Base-by-base conservation (phyloP, 805 yeast genomes). In the Zygoascus biomembranicola region DNA sequence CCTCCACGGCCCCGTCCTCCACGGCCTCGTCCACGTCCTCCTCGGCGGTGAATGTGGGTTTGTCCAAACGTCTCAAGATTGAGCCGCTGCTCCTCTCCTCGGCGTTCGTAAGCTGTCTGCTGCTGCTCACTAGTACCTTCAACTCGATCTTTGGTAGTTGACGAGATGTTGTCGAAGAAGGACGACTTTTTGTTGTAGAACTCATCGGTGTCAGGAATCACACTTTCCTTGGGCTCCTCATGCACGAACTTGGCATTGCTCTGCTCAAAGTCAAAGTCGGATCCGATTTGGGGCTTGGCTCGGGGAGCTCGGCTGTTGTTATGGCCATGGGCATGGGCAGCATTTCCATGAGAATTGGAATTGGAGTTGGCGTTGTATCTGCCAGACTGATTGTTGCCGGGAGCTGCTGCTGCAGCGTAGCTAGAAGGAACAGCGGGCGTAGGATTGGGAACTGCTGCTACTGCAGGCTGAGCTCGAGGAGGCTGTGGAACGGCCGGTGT, bases 21-120 rank as follows among this genome's bases (percentile, higher is more conserved):
- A 43, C 82, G 74, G n/a, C 81, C 69, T 13, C 81, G 74, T 19
- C 81, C 74, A 14, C 78, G 74, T 48, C 77, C 64, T 47, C 74
- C 70, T 43, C 77, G 63, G 31, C 73, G 69, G 61, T 70, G 58
- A 9, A 77, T 76, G 19, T 82, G 75, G 6, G 83, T 70, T 69
- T 86, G 85, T 20, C 96, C 96, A 69, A 88, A 89, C 1, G 96
- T 88, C 68, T 87, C 95, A 69, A 81, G 63, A 66, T 89, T 89
- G 64, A 87, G 76, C 47, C 71, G 71, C 56, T 84, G 82, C 63
- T 88, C 95, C 60, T 84, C 86, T 47, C 77, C 72, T 82, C 95
- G 84, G 63, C 82, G 77, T 79, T 81, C 73, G 49, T 47, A 56
- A 19, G 56, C 49, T 31, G 66, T 67, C 8, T 67, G 64, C 28